Evolutionary conservation across 306 rosid species (phyloP).

Genomic region (Acacia acuminata): DNA sequence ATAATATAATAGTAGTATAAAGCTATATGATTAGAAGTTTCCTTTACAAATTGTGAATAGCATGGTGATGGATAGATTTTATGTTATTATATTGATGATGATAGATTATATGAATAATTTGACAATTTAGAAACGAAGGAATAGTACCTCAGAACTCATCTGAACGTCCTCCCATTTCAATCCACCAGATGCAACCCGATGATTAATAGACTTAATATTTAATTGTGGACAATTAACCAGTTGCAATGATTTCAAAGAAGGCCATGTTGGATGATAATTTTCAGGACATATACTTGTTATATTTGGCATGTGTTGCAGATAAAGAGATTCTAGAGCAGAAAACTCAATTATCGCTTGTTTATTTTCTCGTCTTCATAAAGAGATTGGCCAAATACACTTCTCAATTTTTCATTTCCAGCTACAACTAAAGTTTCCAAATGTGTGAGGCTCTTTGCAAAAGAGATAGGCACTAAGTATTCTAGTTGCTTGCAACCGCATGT

Average conservation of each 20-base stretch:
- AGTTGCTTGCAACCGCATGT: background rate
- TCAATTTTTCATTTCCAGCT: background rate
- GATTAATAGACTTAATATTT: background rate
- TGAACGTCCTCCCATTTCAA: background rate
- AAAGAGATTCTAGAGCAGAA: background rate
- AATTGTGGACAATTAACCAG: background rate
- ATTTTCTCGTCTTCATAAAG: background rate
- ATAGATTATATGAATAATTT: too few relatives aligned
- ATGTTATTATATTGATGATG: too few relatives aligned
- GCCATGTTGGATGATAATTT: background rate
- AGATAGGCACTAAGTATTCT: background rate
- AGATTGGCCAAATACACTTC: background rate
- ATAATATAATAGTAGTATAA: too few relatives aligned
- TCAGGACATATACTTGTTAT: background rate
- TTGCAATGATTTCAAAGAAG: accelerated
- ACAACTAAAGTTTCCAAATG: background rate
- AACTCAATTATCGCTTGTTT: background rate
- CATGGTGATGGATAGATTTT: background rate
- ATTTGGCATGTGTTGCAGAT: accelerated
- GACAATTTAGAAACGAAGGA: too few relatives aligned
- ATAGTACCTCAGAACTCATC: background rate
- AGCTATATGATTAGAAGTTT: background rate
- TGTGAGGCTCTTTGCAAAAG: background rate
- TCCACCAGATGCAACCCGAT: background rate
- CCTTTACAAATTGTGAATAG: background rate